Base-by-base conservation (phyloP, 2,329 filamentous ascomycete species). In the Sporothrix luriei region DNA sequence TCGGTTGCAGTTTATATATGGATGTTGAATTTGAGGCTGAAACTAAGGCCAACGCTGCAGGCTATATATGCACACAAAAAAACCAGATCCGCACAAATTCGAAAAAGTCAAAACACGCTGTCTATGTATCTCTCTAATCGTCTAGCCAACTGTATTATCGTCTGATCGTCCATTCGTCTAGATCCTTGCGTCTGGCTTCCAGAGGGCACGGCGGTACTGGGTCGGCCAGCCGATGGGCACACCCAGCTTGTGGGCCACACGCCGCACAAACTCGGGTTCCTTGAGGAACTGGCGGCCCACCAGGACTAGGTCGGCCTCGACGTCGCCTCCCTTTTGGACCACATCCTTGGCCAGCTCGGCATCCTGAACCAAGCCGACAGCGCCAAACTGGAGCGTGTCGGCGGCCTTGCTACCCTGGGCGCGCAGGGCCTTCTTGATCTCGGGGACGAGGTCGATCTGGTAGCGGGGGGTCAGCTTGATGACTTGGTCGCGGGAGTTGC, bases 251-350 rank as follows among this genome's bases (percentile, higher is more conserved):
- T 91, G 85, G 0, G 92, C 93, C 72, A 87, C 89, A 46, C 86
- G 84, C 79, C 92, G 87, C 10, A 93, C 90, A 76, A 93, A 88
- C 70, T 91, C 89, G 0, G 93, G 91, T 76, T 97, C 92, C 77
- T 92, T 88, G 80, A 96, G 84, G 79, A 95, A 95, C 76, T 91
- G 90, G 69, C 92, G 84, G 0, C 87, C 94, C 1, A 90, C 84
- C 21, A 94, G 83, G 0, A 90, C 88, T n/a, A 94, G 78, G 76
- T 97, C 93, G 0, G 85, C 87, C 76, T 82, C 80, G 19, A 83
- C 75, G 73, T 71, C 13, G 65, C 75, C 76, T 19, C 77, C 80
- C 69, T 82, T 80, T 76, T 88, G 90, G 70, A 81, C 86, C 73
- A 83, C 80, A 0, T 79, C 78, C 69, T 88, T 85, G 6, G 92